Conservation (phyloP, 148 eudicot genomes). For the Rhododendron ovatum region DNA sequence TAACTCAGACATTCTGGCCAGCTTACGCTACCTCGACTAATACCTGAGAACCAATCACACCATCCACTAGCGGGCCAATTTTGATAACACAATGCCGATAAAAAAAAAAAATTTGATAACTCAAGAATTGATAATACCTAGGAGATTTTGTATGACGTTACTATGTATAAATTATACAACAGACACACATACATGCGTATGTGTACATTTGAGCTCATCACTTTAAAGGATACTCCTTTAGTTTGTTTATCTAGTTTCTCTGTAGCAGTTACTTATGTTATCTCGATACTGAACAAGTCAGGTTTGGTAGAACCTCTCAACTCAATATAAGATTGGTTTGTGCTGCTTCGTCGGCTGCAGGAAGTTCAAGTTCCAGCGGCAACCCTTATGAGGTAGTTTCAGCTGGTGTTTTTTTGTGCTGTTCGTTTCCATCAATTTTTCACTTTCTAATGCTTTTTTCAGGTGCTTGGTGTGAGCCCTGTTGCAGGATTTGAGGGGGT, state of each 20-base stretch:
- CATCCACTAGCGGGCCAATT: not conserved
- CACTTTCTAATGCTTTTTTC: not conserved
- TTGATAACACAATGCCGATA: too few relatives aligned
- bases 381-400: slow-evolving; percentile 75
- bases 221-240: not conserved
- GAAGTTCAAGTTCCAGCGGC: slow-evolving; percentile 55
- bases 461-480: slow-evolving; percentile 92
- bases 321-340: slow-evolving; percentile 34
- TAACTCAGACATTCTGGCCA: not conserved
- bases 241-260: not conserved
- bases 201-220: not conserved
- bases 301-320: slow-evolving; percentile 27
- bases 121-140: not conserved
- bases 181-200: not conserved
- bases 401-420: not conserved
- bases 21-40: not conserved
- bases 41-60: not conserved
- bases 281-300: slow-evolving; percentile 15
- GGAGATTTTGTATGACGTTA: not conserved
- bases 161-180: not conserved
- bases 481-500: slow-evolving; percentile 78
- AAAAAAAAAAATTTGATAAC: too few relatives aligned
- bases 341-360: slow-evolving; percentile 77
- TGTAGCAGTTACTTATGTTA: not conserved
- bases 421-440: not conserved